Base-by-base conservation (phyloP, 106 monocot species). In the Dendrobium officinale region DNA sequence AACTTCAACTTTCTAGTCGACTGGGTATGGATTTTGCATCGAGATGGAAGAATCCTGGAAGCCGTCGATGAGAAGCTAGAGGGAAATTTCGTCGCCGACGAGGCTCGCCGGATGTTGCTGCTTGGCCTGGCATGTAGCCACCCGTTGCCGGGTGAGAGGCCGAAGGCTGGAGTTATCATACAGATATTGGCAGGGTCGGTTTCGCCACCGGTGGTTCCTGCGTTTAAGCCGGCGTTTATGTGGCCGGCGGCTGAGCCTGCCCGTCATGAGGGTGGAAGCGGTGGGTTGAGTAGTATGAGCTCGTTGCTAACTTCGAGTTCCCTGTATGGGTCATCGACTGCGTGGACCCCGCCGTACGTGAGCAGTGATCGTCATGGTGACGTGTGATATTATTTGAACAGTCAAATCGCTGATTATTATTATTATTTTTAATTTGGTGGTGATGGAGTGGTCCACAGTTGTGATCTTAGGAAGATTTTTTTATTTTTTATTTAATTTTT, bases 121-220 rank as follows among this genome's bases (percentile, higher is more conserved):
- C 81, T 93, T 42, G 93, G 93, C 2, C 72, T 93, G 22, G 90
- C 90, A 4, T 93, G 93, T 78, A 88, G 84, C 55, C 88, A 88
- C 44, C 93, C 93, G 8, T 42, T 78, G 22, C 74, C 88, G 0
- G 78, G 45, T 22, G 88, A 90, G 85, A 73, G 93, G 76, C 93
- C 90, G 18, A 88, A 86, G 83, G 79, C 85, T 18, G 70, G 78
- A 31, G 81, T 49, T 0, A 76, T 93, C 33, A n/a, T 88, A 43
- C 90, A 90, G 77, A 84, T 87, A 41, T 20, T 93, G 15, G 77
- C 73, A 1, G 67, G 83, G 2, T 79, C 87, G 4, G 75, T 85
- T 48, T 75, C 75, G 6, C 86, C 90, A 59, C 90, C 88, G 37
- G 16, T 1, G 2, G 88, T 93, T n/a, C 88, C 86, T 11, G 80